Evolutionary conservation across 2,329 filamentous ascomycete genomes (phyloP).

Genomic region (Hansfordia pulvinata): DNA sequence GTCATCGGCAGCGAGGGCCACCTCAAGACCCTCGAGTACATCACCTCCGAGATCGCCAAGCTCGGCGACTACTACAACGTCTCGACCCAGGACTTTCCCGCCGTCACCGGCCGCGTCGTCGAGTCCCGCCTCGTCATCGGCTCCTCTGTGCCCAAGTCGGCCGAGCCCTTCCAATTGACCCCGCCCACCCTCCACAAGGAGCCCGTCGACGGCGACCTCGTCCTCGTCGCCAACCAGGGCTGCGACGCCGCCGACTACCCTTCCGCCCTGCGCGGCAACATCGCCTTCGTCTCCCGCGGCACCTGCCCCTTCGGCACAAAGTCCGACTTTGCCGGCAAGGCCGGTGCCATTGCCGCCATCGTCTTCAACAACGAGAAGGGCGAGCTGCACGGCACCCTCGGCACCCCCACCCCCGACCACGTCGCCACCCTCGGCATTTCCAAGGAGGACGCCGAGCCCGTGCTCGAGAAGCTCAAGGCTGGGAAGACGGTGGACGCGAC

Average conservation of each 20-base stretch:
- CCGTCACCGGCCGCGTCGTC: constrained; percentile 44
- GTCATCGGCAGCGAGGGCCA: constrained; percentile 59
- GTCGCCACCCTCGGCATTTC: constrained; percentile 57
- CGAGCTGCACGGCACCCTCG: constrained; percentile 53
- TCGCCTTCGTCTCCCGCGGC: constrained; percentile 60
- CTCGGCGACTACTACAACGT: constrained; percentile 48
- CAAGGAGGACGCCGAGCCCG: constrained; percentile 40
- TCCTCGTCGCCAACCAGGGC: constrained; percentile 48
- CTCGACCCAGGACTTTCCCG: constrained; percentile 50
- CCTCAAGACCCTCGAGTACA: constrained; percentile 48
- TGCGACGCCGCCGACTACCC: constrained; percentile 54
- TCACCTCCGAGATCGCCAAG: constrained; percentile 37
- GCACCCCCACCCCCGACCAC: constrained; percentile 41
- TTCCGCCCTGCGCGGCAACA: constrained; percentile 39
- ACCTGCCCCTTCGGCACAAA: constrained; percentile 60
- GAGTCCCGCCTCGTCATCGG: constrained; percentile 45
- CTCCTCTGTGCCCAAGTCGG: constrained; percentile 31
- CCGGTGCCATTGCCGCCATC: constrained; percentile 57
- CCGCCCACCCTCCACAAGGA: constrained; percentile 48
- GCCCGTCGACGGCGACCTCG: constrained; percentile 43
- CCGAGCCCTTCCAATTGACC: constrained; percentile 48
- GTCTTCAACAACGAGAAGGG: constrained; percentile 62
- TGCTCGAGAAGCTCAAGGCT: constrained; percentile 37
- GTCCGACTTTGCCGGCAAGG: constrained; percentile 50
- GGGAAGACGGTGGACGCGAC: constrained; percentile 37